Conservation (phyloP, 306 rosid species). For the Gastrolobium bilobum region DNA sequence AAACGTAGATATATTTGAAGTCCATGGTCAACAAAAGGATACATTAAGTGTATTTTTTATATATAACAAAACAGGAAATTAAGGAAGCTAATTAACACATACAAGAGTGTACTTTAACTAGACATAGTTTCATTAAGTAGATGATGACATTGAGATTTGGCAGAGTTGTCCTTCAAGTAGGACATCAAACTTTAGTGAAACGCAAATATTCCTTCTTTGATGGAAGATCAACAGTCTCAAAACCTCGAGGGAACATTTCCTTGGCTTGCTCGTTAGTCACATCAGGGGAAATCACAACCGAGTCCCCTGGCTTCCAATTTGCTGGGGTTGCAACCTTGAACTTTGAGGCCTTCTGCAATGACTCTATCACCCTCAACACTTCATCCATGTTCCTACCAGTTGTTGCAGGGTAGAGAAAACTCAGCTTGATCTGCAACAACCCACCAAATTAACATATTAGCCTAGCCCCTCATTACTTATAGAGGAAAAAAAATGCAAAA, state of each 20-base stretch:
- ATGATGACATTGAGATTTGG: not conserved
- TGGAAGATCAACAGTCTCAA: conserved; percentile 66
- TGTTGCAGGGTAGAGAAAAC: conserved; percentile 82
- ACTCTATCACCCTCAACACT: conserved; percentile 82
- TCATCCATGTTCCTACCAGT: conserved; percentile 94
- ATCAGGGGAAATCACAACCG: conserved; percentile 62
- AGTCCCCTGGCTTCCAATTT: conserved; percentile 78
- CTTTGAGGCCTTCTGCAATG: conserved; percentile 70
- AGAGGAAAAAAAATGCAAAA: not conserved
- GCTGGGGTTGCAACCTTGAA: conserved; percentile 77
- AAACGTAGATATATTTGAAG: conserved; percentile 23
- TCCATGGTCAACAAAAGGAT: conserved; percentile 31
- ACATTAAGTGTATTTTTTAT: not conserved
- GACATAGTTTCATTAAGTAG: not conserved
- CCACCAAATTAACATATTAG: not conserved
- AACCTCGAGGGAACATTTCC: conserved; percentile 67
- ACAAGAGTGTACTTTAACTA: conserved; percentile 5
- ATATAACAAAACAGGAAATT: not conserved
- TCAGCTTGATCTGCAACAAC: conserved; percentile 65
- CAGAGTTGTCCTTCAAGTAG: not conserved
- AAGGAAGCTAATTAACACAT: not conserved
- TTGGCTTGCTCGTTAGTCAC: conserved; percentile 77
- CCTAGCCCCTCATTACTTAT: not conserved
- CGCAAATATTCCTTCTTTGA: conserved; percentile 75
- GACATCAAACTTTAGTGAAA: conserved; percentile 63